Evolutionary conservation across 768 basidiomycete species (phyloP).

Genomic region (Lactifluus pinguis): DNA sequence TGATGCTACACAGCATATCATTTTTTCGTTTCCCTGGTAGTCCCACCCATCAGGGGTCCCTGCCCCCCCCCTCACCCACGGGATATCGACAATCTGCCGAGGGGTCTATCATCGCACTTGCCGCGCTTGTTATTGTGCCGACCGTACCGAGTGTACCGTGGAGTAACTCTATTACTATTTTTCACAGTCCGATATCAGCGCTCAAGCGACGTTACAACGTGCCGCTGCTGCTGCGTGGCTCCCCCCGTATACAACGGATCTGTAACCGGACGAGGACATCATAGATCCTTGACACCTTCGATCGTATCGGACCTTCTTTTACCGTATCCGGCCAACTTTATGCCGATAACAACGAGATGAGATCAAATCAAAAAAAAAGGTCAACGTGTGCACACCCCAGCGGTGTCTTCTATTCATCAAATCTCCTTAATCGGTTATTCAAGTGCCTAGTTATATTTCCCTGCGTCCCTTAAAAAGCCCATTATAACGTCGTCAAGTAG

Average conservation of each 20-base stretch:
- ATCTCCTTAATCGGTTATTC: too few species aligned
- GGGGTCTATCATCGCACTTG: not conserved
- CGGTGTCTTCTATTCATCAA: too few species aligned
- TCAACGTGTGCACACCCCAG: not conserved
- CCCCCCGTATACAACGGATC: conserved; percentile 5
- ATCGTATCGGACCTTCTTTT: not conserved
- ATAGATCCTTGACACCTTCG: not conserved
- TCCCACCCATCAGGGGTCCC: too few species aligned
- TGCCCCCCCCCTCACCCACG: not conserved
- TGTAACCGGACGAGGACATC: not conserved
- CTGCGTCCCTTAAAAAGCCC: not conserved
- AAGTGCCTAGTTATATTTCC: too few species aligned
- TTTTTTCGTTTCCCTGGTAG: too few species aligned
- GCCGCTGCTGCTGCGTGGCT: not conserved
- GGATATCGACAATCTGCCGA: not conserved
- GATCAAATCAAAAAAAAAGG: not conserved
- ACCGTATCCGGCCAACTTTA: not conserved
- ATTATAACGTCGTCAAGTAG: too few species aligned
- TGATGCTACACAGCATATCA: too few species aligned
- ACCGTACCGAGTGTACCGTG: not conserved
- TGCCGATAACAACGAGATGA: not conserved
- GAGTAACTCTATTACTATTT: not conserved
- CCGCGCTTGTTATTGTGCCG: not conserved
- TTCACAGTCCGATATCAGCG: not conserved
- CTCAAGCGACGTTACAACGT: not conserved